Percentiles rank a stretch among this genome's conserved stretches.
phyloP scores from a whole-genome alignment of 2,329 filamentous ascomycete genomes.

The Bipolaris victoriae region DNA sequence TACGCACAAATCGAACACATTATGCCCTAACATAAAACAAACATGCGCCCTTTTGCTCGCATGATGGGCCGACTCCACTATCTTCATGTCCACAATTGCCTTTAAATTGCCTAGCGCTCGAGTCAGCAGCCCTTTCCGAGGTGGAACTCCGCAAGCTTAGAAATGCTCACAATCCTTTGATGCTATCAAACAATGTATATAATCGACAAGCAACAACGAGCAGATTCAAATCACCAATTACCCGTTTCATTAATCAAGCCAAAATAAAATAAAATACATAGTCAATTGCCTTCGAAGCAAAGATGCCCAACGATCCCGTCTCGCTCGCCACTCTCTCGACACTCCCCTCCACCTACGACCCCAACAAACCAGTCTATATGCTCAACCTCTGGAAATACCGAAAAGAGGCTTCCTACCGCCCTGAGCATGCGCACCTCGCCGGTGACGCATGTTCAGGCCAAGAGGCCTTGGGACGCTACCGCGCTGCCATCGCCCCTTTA shows the following conservation, averaged over 20 bases:
- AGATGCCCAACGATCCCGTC: not conserved
- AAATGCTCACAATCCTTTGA: not conserved
- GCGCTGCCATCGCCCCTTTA: conserved; percentile 11
- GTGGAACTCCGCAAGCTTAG: not conserved
- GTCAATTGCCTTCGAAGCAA: not conserved
- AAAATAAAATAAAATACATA: not conserved
- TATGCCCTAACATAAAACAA: too few relatives aligned
- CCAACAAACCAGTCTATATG: conserved; percentile 25
- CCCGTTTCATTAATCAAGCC: not conserved
- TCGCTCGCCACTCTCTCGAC: not conserved
- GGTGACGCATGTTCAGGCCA: conserved; percentile 18
- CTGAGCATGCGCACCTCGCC: conserved; percentile 8
- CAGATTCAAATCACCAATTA: not conserved
- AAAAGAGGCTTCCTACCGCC: conserved; percentile 5
- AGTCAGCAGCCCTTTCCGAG: conserved; percentile 1
- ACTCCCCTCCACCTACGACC: conserved; percentile 7
- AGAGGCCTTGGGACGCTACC: conserved; percentile 20
- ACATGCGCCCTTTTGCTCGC: not conserved
- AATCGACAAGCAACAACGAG: not conserved
- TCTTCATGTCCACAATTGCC: not conserved
- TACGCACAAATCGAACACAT: not conserved
- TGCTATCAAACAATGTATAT: not conserved
- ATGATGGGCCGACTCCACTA: too few relatives aligned
- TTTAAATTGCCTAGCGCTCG: not conserved
- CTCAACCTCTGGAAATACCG: conserved; percentile 24